A percentile compares a stretch with the other conserved stretches of the same genome.
phyloP scores from a whole-genome alignment of 2,329 filamentous ascomycete species.

The Pochonia chlamydosporia region DNA sequence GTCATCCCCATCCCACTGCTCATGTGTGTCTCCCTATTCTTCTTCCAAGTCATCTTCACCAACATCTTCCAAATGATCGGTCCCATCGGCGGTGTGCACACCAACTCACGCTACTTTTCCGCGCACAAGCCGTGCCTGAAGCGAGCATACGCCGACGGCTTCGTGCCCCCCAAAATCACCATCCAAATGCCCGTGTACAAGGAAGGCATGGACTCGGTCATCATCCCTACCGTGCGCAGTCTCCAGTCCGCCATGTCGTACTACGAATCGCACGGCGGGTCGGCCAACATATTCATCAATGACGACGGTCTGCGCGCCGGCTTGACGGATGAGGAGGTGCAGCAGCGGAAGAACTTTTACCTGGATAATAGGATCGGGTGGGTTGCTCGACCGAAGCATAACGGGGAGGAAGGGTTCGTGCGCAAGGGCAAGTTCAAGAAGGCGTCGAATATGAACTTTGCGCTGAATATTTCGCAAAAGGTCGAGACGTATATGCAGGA shows the following conservation, averaged over 20 bases:
- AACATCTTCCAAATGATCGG: conserved; percentile 41
- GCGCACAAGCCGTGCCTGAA: conserved; percentile 27
- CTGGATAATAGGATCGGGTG: conserved; percentile 41
- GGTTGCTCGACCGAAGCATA: conserved; percentile 41
- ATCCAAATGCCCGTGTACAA: conserved; percentile 35
- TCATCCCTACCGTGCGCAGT: conserved; percentile 42
- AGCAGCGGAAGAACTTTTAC: conserved; percentile 40
- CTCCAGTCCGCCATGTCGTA: conserved; percentile 43
- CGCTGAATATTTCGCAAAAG: conserved; percentile 53
- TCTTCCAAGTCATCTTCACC: conserved; percentile 37
- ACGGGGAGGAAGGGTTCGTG: conserved; percentile 41
- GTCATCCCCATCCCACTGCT: conserved; percentile 29
- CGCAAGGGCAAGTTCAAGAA: conserved; percentile 65
- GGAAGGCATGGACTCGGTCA: conserved; percentile 34
- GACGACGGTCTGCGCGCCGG: conserved; percentile 55
- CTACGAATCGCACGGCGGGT: conserved; percentile 41
- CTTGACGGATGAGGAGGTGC: conserved; percentile 35
- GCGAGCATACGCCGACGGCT: conserved; percentile 24
- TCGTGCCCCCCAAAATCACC: conserved; percentile 28
- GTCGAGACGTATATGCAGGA: conserved; percentile 53
- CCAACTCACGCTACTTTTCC: conserved; percentile 40
- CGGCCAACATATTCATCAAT: conserved; percentile 52
- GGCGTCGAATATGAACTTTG: conserved; percentile 73
- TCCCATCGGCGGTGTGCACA: conserved; percentile 36
- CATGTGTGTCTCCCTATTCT: conserved; percentile 28